phyloP scores from a whole-genome alignment of 306 rosid species.

The Trifolium dubium region DNA sequence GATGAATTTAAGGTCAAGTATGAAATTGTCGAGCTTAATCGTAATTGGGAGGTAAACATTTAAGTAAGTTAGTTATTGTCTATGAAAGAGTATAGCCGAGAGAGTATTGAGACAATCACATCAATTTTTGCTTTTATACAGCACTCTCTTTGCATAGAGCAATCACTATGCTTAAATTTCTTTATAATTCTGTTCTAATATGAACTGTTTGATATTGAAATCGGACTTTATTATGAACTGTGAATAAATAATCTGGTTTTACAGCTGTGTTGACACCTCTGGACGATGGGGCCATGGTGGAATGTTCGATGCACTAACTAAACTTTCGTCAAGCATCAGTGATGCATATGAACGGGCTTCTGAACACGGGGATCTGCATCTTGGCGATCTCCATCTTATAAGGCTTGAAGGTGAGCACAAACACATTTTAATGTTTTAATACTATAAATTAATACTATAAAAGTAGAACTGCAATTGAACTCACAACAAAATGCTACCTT shows the following conservation, averaged over 20 bases:
- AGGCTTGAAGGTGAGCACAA: conserved; percentile 67
- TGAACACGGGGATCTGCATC: conserved; percentile 86
- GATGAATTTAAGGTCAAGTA: background rate
- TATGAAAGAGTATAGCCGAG: background rate
- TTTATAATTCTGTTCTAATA: background rate
- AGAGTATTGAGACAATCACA: background rate
- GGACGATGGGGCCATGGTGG: conserved; percentile 97
- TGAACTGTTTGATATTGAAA: background rate
- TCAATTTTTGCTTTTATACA: background rate
- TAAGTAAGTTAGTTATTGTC: background rate
- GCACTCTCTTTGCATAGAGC: background rate
- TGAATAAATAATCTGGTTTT: conserved; percentile 32
- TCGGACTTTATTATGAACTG: conserved; percentile 26
- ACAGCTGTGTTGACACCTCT: conserved; percentile 86
- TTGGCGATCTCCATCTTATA: conserved; percentile 91
- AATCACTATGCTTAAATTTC: background rate
- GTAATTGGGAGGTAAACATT: background rate
- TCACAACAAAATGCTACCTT: background rate
- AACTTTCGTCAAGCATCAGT: conserved; percentile 68
- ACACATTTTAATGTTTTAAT: conserved; percentile 3
- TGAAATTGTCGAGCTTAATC: background rate
- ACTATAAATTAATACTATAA: background rate
- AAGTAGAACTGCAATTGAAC: background rate
- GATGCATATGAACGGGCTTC: conserved; percentile 80
- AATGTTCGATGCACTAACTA: conserved; percentile 82